Conservation (phyloP, 192 early-diverging fungal genomes). For the Podila clonocystis region DNA sequence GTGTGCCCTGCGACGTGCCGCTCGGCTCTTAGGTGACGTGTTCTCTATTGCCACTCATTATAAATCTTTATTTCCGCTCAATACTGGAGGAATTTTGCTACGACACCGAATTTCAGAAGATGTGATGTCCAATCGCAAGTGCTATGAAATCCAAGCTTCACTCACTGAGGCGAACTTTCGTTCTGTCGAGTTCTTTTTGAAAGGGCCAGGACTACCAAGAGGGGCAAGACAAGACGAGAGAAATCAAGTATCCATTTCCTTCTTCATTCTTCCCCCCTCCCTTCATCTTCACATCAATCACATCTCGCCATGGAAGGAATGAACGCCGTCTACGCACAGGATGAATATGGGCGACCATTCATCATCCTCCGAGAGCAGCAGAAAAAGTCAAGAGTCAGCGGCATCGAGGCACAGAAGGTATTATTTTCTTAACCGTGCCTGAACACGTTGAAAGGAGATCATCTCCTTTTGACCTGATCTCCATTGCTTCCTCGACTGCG, state of each 20-base stretch:
- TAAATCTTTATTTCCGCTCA: too few relatives aligned
- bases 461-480: too few relatives aligned
- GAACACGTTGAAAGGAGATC: neutral
- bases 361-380: slow-evolving; percentile 99
- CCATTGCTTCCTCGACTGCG: too few relatives aligned
- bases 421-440: slow-evolving; percentile 45
- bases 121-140: too few relatives aligned
- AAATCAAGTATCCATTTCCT: slow-evolving; percentile 5
- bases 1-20: too few relatives aligned
- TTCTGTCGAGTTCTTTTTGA: neutral
- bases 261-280: slow-evolving; percentile 6
- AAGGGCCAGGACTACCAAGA: neutral
- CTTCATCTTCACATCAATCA: slow-evolving; percentile 1
- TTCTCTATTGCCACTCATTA: too few relatives aligned
- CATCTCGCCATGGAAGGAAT: slow-evolving; percentile 47
- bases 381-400: slow-evolving; percentile 89
- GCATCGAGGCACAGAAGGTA: slow-evolving; percentile 97
- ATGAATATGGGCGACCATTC: slow-evolving; percentile 98
- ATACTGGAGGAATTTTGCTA: too few relatives aligned
- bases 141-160: too few relatives aligned
- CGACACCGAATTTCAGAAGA: too few relatives aligned
- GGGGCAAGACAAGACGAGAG: too few relatives aligned
- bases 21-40: too few relatives aligned
- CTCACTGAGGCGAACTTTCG: too few relatives aligned
- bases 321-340: slow-evolving; percentile 88